A percentile compares a stretch with the other conserved stretches of the same genome.
These are phyloP conservation scores for Emiliania huxleyi DNA, from an alignment of 78 protist genomes.

Conservation along the genomic window DNA sequence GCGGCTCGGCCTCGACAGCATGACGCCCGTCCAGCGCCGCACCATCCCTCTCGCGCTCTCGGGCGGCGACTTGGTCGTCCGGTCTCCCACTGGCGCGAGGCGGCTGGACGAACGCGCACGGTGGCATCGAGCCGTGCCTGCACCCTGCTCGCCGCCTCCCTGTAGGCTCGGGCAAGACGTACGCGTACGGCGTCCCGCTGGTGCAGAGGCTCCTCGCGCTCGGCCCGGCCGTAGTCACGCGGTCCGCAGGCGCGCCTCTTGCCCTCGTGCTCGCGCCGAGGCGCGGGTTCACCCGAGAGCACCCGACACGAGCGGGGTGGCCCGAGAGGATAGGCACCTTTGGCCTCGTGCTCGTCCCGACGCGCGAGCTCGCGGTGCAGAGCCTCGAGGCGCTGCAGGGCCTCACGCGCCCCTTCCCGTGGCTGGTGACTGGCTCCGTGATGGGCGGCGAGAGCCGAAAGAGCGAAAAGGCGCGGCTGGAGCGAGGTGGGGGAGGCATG, in stretches of 20 bases:
- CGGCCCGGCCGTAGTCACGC: not conserved
- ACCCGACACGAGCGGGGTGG: no score
- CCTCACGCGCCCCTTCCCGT: conserved; percentile 56
- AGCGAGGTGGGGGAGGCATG: no score
- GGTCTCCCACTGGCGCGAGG: conserved; percentile 91
- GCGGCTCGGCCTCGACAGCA: not conserved
- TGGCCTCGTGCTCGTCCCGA: conserved; percentile 80
- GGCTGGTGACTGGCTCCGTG: conserved; percentile 67
- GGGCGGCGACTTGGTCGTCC: conserved; percentile 75
- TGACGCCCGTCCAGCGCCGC: conserved; percentile 58
- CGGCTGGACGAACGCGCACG: conserved; percentile 92
- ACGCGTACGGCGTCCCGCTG: conserved; percentile 83
- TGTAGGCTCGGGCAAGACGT: conserved; percentile 93
- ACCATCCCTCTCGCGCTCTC: conserved; percentile 54
- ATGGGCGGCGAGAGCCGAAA: conserved; percentile 80
- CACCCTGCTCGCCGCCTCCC: no score
- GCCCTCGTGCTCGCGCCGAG: conserved; percentile 84
- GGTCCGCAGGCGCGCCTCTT: conserved; percentile 61
- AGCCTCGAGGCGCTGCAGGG: conserved; percentile 50
- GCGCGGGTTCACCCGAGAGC: conserved; percentile 83
- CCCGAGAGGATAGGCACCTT: no score
- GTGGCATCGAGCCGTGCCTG: conserved; percentile 79
- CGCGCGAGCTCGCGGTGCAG: conserved; percentile 87
- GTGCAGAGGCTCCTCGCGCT: conserved; percentile 31
- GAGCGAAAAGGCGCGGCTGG: conserved; percentile 75